Percentiles rank a stretch among this genome's conserved stretches.
Conservation (phyloP, 2,329 filamentous ascomycete species). For the Neophaeococcomyces mojaviensis region DNA sequence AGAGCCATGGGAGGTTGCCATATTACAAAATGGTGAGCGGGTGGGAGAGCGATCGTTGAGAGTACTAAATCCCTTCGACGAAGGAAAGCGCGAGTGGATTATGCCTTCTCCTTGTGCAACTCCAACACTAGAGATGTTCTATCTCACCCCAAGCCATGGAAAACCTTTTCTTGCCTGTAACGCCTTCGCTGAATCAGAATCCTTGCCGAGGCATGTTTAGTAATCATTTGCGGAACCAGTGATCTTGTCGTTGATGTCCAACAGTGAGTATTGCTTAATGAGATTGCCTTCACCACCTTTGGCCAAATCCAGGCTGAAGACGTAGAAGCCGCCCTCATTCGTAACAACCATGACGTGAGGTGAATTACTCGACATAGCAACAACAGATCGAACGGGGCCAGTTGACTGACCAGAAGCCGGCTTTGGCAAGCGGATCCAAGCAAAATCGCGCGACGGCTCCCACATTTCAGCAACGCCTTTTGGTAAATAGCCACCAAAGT, state of each 20-base stretch:
- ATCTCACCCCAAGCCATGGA: too few species aligned
- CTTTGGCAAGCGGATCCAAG: conserved; percentile 87
- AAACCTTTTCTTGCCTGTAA: neutral
- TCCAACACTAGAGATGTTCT: too few species aligned
- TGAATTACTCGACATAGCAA: conserved; percentile 89
- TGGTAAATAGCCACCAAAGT: conserved; percentile 84
- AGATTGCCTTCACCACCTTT: conserved; percentile 87
- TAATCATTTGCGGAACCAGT: conserved; percentile 31
- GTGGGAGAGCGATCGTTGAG: too few species aligned
- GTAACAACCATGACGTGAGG: conserved; percentile 98
- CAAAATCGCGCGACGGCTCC: conserved; percentile 92
- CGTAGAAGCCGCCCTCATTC: conserved; percentile 87
- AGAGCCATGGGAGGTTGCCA: too few species aligned
- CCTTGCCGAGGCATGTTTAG: conserved; percentile 15
- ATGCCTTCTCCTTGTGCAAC: too few species aligned
- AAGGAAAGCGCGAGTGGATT: too few species aligned
- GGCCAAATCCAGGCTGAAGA: conserved; percentile 92
- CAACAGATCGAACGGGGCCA: conserved; percentile 75
- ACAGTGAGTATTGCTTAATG: conserved; percentile 78
- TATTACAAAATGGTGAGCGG: too few species aligned
- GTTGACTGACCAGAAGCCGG: conserved; percentile 30
- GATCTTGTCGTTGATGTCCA: conserved; percentile 38
- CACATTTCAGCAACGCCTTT: conserved; percentile 95
- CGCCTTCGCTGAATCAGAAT: conserved; percentile 3
- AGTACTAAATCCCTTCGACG: too few species aligned